Evolutionary conservation across 179 eudicot genomes (phyloP), one percentile per base, ranked within the genome.

Genomic region (Drosera spatulata): DNA sequence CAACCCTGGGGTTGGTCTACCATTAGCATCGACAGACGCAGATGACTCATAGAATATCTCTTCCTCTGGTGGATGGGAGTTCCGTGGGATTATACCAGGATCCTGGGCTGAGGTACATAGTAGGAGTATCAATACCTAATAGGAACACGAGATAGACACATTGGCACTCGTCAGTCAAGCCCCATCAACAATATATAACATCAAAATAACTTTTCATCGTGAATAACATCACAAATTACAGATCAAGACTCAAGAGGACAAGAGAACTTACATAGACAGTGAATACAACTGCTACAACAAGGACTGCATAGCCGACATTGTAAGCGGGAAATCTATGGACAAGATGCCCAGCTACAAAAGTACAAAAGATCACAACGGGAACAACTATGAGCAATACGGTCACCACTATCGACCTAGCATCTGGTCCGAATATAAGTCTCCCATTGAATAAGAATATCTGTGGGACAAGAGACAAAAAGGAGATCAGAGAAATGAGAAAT

Each of bases 361-460:
- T 58, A 68, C 98, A 91, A 71, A 91, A 91, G 68, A 91, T 66
- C 51, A 66, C 39, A 59, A 82, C 66, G 43, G 96, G 98, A 68
- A 82, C 87, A 66, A 85, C 67, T 75, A 91, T 78, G 65, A 91
- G 79, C 64, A 77, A 73, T 61, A 86, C 50, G 41, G 96, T 79
- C 66, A 73, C 82, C 58, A 82, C 61, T 58, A 91, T 74, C 41
- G 96, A 88, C 64, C 77, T 77, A 54, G 91, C 95, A 76, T 91
- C 98, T 10, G 96, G 98, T 56, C 98, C 98, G 76, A 91, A 91
- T 69, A 91, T 81, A 69, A 91, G 65, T 81, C 98, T 84, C 77
- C 98, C 98, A 53, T 72, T 75, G 55, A 86, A 75, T 56, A 88
- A 72, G 73, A 91, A 91, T 61, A 79, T 79, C 98, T 91, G 91